Percentiles rank a stretch among this genome's conserved stretches.
Conservation (phyloP, 495 filamentous ascomycete species). For the Chaetomidium leptoderma region DNA sequence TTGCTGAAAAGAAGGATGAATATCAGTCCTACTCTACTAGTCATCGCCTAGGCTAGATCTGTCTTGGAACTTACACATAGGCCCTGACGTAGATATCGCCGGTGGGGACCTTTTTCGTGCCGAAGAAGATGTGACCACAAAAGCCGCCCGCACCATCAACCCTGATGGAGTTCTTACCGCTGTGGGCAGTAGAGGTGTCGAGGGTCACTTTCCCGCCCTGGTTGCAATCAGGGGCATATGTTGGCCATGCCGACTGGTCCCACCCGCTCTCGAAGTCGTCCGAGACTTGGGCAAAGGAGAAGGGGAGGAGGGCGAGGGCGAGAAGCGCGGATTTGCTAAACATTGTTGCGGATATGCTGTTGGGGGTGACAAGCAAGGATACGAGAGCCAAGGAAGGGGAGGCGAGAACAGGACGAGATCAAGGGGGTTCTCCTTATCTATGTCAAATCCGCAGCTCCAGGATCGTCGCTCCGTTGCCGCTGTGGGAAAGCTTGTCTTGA, state of each 20-base stretch:
- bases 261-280: conserved; percentile 53
- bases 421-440: background rate
- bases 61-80: conserved; percentile 52
- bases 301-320: conserved; percentile 44
- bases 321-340: conserved; percentile 33
- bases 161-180: conserved; percentile 52
- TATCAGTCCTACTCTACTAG: conserved; percentile 15
- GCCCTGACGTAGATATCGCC: conserved; percentile 54
- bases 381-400: background rate
- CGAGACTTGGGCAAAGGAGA: conserved; percentile 48
- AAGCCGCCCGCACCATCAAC: conserved; percentile 52
- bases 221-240: conserved; percentile 53
- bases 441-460: background rate
- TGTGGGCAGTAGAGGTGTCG: conserved; percentile 48
- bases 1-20: conserved; percentile 36
- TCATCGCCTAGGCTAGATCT: background rate
- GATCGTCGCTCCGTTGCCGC: background rate
- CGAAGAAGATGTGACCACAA: conserved; percentile 58
- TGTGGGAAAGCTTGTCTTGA: background rate
- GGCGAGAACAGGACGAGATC: background rate
- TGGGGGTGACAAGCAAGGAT: background rate
- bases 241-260: conserved; percentile 52
- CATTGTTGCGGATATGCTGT: background rate
- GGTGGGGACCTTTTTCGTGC: conserved; percentile 50
- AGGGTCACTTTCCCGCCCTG: conserved; percentile 53